These are phyloP conservation scores for Diaporthe citrichinensis DNA, from an alignment of 2,329 filamentous ascomycete species.

Conservation along the genomic window DNA sequence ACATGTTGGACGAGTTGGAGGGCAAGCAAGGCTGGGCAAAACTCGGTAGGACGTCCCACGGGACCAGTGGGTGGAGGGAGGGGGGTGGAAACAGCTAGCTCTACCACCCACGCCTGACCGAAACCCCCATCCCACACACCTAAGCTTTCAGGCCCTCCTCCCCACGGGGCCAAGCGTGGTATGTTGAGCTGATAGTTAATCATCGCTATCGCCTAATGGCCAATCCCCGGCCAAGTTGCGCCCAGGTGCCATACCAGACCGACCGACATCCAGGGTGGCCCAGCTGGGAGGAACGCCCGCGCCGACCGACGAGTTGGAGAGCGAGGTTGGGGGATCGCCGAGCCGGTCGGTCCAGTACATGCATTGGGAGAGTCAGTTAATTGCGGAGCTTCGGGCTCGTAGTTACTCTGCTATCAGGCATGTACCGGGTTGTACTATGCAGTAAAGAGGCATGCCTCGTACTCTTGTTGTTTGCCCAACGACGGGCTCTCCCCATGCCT, in stretches of 20 bases:
- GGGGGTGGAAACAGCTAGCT: neutral
- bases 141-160: conserved; percentile 8
- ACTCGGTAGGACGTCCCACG: neutral
- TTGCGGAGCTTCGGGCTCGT: neutral
- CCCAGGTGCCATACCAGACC: neutral
- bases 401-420: neutral
- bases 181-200: conserved; percentile 27
- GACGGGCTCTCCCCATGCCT: neutral
- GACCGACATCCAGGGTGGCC: conserved; percentile 1
- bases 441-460: neutral
- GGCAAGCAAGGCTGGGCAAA: neutral
- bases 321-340: conserved; percentile 16
- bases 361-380: conserved; percentile 1
- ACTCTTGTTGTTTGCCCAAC: neutral
- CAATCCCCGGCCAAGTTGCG: conserved; percentile 4
- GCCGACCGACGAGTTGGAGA: conserved; percentile 13
- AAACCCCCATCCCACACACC: conserved; percentile 30
- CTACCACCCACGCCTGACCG: conserved; percentile 18
- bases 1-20: neutral
- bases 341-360: conserved; percentile 24
- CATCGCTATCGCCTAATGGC: conserved; percentile 23
- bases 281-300: neutral
- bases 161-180: neutral
- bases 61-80: neutral
- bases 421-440: neutral